These are phyloP conservation scores for Cryptosporidium parvum DNA, from an alignment of 169 alveolate genomes.

Conservation along the genomic window DNA sequence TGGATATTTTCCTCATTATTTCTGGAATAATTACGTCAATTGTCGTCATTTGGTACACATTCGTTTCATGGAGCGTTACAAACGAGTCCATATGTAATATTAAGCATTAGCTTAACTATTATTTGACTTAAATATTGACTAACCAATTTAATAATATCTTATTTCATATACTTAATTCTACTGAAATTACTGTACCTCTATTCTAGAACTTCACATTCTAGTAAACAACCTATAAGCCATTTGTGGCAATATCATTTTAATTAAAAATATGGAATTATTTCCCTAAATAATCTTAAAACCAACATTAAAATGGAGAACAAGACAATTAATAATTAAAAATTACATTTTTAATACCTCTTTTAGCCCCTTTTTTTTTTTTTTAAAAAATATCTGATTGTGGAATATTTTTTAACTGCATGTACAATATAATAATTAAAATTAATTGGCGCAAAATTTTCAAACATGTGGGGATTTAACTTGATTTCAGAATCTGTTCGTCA, in stretches of 20 bases:
- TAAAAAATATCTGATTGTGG: not conserved
- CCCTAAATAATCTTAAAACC: no score
- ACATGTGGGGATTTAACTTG: not conserved
- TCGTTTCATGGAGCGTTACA: conserved; percentile 38
- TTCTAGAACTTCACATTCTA: not conserved
- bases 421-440: not conserved
- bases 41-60: conserved; percentile 55
- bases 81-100: conserved; percentile 40
- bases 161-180: no score
- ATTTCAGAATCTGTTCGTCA: not conserved
- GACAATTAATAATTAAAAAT: no score
- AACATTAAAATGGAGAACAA: not conserved
- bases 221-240: no score
- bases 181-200: no score
- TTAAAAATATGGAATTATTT: no score
- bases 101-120: not conserved
- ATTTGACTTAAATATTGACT: not conserved
- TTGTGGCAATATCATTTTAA: not conserved
- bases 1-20: conserved; percentile 29
- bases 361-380: no score
- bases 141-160: no score
- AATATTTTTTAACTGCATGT: not conserved
- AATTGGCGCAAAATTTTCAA: not conserved
- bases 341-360: no score
- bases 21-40: conserved; percentile 37